Conservation (phyloP, 108 stramenopile genomes). For the Cyclotella distinguenda region DNA sequence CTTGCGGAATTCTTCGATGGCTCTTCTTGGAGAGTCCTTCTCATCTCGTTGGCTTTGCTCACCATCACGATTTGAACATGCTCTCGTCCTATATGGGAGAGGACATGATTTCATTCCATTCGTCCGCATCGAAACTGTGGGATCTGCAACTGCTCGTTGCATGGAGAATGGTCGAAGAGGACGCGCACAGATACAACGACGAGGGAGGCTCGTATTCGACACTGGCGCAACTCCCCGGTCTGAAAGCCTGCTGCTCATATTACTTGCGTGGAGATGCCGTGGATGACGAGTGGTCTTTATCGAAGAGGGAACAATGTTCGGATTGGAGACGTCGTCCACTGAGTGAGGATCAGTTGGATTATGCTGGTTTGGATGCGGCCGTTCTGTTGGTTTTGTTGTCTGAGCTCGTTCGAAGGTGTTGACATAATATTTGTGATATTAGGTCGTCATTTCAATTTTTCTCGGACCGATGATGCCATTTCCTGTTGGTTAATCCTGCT, state of each 20-base stretch:
- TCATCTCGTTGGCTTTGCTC: constrained; percentile 39
- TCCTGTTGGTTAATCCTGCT: too few species aligned
- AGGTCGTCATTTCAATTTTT: too few species aligned
- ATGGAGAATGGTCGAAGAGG: constrained; percentile 24
- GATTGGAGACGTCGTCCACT: constrained; percentile 42
- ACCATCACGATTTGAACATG: constrained; percentile 27
- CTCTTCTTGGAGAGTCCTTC: constrained; percentile 30
- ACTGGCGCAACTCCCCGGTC: constrained; percentile 25
- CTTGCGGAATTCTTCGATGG: constrained; percentile 44
- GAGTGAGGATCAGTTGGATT: constrained; percentile 28
- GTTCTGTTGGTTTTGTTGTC: constrained; percentile 32
- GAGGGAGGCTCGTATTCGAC: background rate
- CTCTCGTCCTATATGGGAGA: constrained; percentile 33
- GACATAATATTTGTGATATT: too few species aligned
- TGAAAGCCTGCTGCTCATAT: constrained; percentile 37
- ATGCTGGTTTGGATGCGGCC: constrained; percentile 45
- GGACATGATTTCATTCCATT: constrained; percentile 18
- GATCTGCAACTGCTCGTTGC: constrained; percentile 42
- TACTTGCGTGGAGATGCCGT: background rate
- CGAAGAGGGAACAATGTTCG: constrained; percentile 56
- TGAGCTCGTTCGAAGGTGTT: constrained; percentile 21
- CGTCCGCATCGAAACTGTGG: constrained; percentile 11
- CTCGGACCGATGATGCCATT: too few species aligned
- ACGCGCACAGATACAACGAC: background rate
- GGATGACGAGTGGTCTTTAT: constrained; percentile 17